Base-by-base conservation (phyloP, 257 asterid genomes). In the Solanum clarkiae region DNA sequence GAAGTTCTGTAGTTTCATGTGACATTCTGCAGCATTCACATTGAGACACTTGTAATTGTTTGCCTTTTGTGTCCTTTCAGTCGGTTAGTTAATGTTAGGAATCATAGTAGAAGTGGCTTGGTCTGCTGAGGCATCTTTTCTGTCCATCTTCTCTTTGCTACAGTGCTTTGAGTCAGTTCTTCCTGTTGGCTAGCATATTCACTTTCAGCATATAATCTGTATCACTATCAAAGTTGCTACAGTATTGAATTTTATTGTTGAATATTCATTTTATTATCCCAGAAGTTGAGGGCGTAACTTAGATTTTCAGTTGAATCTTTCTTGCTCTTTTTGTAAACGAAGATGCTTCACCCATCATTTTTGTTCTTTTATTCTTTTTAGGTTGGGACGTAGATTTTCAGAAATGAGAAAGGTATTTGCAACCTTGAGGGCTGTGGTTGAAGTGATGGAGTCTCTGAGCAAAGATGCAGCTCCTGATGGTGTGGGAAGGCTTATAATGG, bases 371-470 rank as follows among this genome's bases (percentile, higher is more conserved):
- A 60, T 82, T 29, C 86, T 63, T 80, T 90, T 91, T 88, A 92
- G 96, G 88, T 84, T 92, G 92, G 91, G 91, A 77, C 88, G 59
- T 80, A 91, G 93, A 87, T 89, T 88, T 88, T 89, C 94, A 18
- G 95, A 96, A 91, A 92, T 92, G 97, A 92, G 80, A 87, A 92
- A 90, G 90, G 97, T 94, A 65, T 92, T 94, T 89, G 94, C 97
- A 70, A 95, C 93, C 81, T 84, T 94, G 93, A 94, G 95, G 92
- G 99, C 99, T 84, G 88, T 96, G 89, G 92, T 96, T 84, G 99
- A 94, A 92, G 99, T 96, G 89, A 92, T 96, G 99, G 98, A 95
- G 88, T 89, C 86, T 83, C 94, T 96, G 54, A 95, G 93, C 86
- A 95, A 93, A 88, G 98, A 95, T 86, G 97, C 91, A 44, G 86